Conservation (phyloP, 306 rosid genomes). For the Pyrus pyrifolia region DNA sequence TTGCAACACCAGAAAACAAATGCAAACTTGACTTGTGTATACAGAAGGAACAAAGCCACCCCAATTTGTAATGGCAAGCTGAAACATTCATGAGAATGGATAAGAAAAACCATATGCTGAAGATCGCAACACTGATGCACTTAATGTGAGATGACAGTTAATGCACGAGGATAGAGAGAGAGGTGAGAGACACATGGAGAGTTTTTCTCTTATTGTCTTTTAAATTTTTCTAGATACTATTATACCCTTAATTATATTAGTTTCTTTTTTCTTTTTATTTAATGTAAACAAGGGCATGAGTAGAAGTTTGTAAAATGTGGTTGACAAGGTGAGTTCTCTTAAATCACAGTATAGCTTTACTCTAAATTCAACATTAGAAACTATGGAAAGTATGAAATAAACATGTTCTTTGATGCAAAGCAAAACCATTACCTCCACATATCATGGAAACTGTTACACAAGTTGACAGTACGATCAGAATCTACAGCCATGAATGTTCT, state of each 20-base stretch:
- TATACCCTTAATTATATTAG: too few relatives aligned
- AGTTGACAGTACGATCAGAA: constrained; percentile 84
- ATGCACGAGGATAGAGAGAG: background rate
- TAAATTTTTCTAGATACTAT: too few relatives aligned
- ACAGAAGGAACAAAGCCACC: constrained; percentile 79
- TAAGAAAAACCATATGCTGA: constrained; percentile 1
- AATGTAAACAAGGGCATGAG: background rate
- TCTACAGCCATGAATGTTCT: constrained; percentile 96
- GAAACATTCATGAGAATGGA: constrained; percentile 32
- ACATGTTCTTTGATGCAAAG: background rate
- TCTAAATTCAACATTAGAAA: background rate
- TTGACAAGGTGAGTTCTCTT: background rate
- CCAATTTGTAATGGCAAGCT: constrained; percentile 98
- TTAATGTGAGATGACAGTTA: too few relatives aligned
- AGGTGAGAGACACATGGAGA: background rate
- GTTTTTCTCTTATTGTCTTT: too few relatives aligned
- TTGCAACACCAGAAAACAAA: constrained; percentile 85
- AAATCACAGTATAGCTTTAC: background rate
- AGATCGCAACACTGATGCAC: background rate
- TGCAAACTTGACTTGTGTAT: constrained; percentile 87
- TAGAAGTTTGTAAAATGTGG: background rate
- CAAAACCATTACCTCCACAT: constrained; percentile 63
- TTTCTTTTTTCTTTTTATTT: too few relatives aligned
- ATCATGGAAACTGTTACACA: constrained; percentile 86
- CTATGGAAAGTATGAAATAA: background rate